Conservation (phyloP, 1,284 basidiomycete species). For the Cystobasidium slooffiae region DNA sequence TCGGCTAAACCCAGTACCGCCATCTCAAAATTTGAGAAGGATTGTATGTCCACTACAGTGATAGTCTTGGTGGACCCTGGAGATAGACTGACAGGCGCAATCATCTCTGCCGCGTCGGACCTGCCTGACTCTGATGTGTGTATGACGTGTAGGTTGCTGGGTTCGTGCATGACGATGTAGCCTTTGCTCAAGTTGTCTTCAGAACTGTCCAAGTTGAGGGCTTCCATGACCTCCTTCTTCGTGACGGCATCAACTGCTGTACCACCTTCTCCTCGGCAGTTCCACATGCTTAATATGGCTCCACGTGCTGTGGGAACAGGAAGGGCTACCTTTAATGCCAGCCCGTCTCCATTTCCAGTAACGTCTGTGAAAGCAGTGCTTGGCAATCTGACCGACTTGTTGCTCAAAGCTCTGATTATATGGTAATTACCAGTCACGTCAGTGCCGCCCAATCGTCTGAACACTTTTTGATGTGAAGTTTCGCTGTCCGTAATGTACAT, state of each 20-base stretch:
- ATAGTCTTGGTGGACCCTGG: not conserved
- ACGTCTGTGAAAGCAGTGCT: constrained; percentile 44
- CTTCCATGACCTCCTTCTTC: not conserved
- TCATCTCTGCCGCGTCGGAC: not conserved
- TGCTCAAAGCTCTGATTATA: constrained; percentile 43
- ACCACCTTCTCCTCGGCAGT: constrained; percentile 23
- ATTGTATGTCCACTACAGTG: constrained; percentile 3
- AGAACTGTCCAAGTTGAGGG: not conserved
- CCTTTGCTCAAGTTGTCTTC: not conserved
- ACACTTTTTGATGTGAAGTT: constrained; percentile 27
- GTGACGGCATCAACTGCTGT: not conserved
- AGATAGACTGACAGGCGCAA: constrained; percentile 12
- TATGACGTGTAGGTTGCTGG: not conserved
- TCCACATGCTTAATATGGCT: constrained; percentile 48
- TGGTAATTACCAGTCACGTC: not conserved
- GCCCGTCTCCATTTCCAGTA: constrained; percentile 34
- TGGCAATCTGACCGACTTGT: constrained; percentile 31
- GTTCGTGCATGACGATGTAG: constrained; percentile 4
- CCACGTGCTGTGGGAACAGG: constrained; percentile 27
- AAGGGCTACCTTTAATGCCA: constrained; percentile 45
- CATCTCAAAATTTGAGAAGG: constrained; percentile 18
- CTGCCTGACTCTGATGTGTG: not conserved
- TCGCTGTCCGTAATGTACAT: constrained; percentile 47
- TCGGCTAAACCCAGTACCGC: constrained; percentile 49
- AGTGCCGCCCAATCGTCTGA: constrained; percentile 27